These are phyloP conservation scores for Vickermania ingenoplastis DNA, from an alignment of 208 protist species.

Conservation along the genomic window DNA sequence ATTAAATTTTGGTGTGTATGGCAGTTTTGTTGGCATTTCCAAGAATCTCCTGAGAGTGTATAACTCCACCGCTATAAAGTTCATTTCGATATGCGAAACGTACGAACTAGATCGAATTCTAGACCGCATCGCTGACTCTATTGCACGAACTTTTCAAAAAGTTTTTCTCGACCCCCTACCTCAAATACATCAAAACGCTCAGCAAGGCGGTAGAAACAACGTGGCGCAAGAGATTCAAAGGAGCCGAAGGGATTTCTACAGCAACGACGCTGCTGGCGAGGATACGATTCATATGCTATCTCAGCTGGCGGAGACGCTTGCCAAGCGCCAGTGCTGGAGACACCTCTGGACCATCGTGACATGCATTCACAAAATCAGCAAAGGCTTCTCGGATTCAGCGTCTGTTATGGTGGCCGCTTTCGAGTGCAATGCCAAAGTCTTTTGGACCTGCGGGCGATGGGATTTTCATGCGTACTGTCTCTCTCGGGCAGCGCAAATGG, in stretches of 20 bases:
- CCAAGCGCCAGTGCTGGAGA: slow-evolving; percentile 31
- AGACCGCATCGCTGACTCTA: slow-evolving; percentile 20
- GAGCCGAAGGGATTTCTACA: slow-evolving; percentile 49
- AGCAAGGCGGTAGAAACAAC: slow-evolving; percentile 5
- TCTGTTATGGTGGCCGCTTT: slow-evolving; percentile 27
- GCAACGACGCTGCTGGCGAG: slow-evolving; percentile 18
- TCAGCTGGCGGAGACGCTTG: slow-evolving; percentile 33
- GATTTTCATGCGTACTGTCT: slow-evolving; percentile 72
- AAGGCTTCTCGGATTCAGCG: slow-evolving; percentile 15
- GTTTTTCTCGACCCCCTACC: slow-evolving; percentile 32
- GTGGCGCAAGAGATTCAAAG: slow-evolving; percentile 20
- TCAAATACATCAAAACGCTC: slow-evolving; percentile 13
- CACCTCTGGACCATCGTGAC: slow-evolving; percentile 35
- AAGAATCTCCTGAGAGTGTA: slow-evolving; percentile 55
- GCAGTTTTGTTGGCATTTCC: slow-evolving; percentile 50
- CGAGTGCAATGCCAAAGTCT: slow-evolving; percentile 48
- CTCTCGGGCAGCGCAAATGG: slow-evolving; percentile 27
- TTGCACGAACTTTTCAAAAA: slow-evolving; percentile 33
- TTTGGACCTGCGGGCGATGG: slow-evolving; percentile 54
- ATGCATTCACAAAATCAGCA: slow-evolving; percentile 52
- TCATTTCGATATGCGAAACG: slow-evolving; percentile 47
- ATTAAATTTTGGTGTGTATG: slow-evolving; percentile 13
- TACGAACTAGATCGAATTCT: slow-evolving; percentile 30
- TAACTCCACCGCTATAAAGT: slow-evolving; percentile 37
- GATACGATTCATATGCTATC: slow-evolving; percentile 50